phyloP scores from a whole-genome alignment of 495 filamentous ascomycete species.

The Aspergillus wentii region DNA sequence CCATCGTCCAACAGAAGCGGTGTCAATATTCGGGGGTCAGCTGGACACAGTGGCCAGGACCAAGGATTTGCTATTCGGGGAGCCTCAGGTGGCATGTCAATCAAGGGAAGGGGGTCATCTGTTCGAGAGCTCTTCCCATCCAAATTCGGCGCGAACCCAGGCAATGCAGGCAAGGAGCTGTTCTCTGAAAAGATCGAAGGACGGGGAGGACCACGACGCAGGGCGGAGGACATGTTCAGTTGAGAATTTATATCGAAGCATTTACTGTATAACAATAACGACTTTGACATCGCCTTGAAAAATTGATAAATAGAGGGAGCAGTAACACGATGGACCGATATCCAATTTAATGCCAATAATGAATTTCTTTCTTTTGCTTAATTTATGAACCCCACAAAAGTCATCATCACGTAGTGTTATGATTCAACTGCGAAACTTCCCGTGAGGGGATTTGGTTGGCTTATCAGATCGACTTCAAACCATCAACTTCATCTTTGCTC shows the following conservation, averaged over 20 bases:
- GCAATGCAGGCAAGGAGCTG: constrained; percentile 68
- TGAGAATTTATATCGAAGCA: too few relatives aligned
- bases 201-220: constrained; percentile 41
- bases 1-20: constrained; percentile 24
- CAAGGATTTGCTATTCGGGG: constrained; percentile 66
- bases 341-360: too few relatives aligned
- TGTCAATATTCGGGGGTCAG: constrained; percentile 60
- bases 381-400: too few relatives aligned
- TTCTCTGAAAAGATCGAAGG: constrained; percentile 54
- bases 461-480: background rate
- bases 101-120: constrained; percentile 44
- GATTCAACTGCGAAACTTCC: too few relatives aligned
- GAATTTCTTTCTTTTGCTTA: too few relatives aligned
- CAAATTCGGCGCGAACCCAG: constrained; percentile 56
- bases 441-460: too few relatives aligned
- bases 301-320: too few relatives aligned
- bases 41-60: constrained; percentile 44
- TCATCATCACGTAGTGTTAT: too few relatives aligned
- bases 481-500: background rate
- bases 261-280: too few relatives aligned
- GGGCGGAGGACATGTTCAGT: constrained; percentile 49
- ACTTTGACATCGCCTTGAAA: too few relatives aligned
- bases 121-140: constrained; percentile 69
- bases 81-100: constrained; percentile 38
- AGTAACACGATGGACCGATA: too few relatives aligned